These are phyloP conservation scores for Raddia guianensis DNA, from an alignment of 176 grass and related monocot genomes.

Conservation along the genomic window DNA sequence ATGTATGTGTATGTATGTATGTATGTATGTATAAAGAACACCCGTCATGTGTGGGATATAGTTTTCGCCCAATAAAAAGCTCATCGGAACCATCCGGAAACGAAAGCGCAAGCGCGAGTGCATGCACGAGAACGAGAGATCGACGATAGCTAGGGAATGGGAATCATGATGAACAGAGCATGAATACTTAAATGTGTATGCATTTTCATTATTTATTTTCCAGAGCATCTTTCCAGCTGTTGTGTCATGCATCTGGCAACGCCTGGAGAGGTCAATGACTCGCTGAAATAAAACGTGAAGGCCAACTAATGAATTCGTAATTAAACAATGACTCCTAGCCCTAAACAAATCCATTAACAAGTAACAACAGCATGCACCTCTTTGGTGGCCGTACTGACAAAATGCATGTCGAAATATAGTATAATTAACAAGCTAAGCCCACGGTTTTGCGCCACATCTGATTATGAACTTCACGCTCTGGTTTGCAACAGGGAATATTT, in stretches of 20 bases:
- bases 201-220: background rate
- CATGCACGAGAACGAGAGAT: background rate
- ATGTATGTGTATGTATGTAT: no score
- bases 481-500: background rate
- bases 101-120: background rate
- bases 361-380: background rate
- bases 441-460: background rate
- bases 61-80: background rate
- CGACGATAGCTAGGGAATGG: background rate
- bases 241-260: background rate
- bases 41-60: background rate
- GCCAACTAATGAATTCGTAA: background rate
- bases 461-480: background rate
- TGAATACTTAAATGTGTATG: background rate
- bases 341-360: background rate
- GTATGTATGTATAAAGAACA: no score
- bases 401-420: background rate
- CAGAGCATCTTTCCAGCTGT: background rate
- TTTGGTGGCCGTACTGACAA: background rate
- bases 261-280: background rate
- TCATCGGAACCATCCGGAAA: background rate
- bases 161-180: background rate
- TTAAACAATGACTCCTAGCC: no score
- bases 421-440: conserved; percentile 7
- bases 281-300: background rate